Base-by-base conservation (phyloP, 768 basidiomycete species). In the Piloderma croceum region DNA sequence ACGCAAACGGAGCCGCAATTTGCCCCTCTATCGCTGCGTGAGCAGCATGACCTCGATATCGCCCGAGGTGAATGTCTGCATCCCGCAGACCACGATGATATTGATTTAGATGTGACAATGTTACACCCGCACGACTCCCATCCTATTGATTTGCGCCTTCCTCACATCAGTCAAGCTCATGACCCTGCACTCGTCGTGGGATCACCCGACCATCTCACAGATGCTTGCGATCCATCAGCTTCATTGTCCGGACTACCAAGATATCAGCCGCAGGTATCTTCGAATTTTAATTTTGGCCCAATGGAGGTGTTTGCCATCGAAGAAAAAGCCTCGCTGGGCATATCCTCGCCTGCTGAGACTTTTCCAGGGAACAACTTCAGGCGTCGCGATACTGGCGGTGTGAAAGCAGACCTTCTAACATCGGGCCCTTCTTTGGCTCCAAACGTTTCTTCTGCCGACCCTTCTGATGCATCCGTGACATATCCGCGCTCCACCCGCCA, bases 301-400 rank as follows among this genome's bases (percentile, higher is more conserved):
- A 81, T 96, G 72, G 92, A 96, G 55, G 71, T 74, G 5, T 94
- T 82, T 57, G 86, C 86, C 1, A 58, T 63, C 0, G 72, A 69
- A 13, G 90, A 93, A 60, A 84, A 84, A 50, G 61, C 70, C 21
- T 65, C 61, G 31, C 63, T 89, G 0, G 87, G 86, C 3, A 59
- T 90, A 7, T 59, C 61, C 3, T 68, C 77, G 11, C 77, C 3
- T 55, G 54, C 24, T 54, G 67, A 17, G 68, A 13, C 44, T 43
- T 32, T 17, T 51, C 41, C 3, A 38, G 34, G 34, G 18, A 44
- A 57, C n/a, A 39, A 46, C 22, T 5, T 45, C 35, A 45, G 51
- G 4, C 39, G 39, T 23, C 15, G 41, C 19, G 17, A 32, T 18
- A 5, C 22, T 38, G 24, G 37, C 42, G 23, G 24, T 11, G 32